Evolutionary conservation across 768 basidiomycete genomes (phyloP).

Genomic region (Lepiota brunneoincarnata): DNA sequence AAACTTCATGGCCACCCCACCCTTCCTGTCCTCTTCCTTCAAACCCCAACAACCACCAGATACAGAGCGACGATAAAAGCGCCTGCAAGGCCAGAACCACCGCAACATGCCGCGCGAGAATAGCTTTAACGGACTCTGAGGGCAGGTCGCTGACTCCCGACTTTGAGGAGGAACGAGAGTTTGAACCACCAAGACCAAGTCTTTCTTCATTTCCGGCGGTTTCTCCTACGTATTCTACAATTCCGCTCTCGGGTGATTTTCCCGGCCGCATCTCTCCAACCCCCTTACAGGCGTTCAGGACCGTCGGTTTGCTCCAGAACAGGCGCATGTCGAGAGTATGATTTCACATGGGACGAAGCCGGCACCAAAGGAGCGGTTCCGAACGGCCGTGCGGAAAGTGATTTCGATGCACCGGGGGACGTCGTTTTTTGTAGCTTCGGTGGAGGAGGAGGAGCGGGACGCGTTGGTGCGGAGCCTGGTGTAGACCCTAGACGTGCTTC

Average conservation of each 20-base stretch:
- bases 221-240: neutral
- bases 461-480: constrained; percentile 67
- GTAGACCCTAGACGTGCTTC: constrained; percentile 62
- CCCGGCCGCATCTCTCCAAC: neutral
- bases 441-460: constrained; percentile 14
- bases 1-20: no score
- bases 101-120: constrained; percentile 61
- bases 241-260: neutral
- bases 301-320: no score
- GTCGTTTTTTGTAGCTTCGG: constrained; percentile 30
- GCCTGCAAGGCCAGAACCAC: neutral
- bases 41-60: neutral
- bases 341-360: constrained; percentile 17
- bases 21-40: neutral
- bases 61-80: no score
- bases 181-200: neutral
- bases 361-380: constrained; percentile 51
- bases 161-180: constrained; percentile 38
- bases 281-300: no score
- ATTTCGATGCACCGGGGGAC: constrained; percentile 61
- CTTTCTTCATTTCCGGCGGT: neutral
- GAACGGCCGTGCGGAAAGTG: constrained; percentile 54
- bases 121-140: constrained; percentile 64
- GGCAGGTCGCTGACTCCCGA: constrained; percentile 69
- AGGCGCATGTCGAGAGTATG: neutral